These are phyloP conservation scores for Lyophyllum semitale DNA, from an alignment of 768 basidiomycete genomes.

Conservation along the genomic window DNA sequence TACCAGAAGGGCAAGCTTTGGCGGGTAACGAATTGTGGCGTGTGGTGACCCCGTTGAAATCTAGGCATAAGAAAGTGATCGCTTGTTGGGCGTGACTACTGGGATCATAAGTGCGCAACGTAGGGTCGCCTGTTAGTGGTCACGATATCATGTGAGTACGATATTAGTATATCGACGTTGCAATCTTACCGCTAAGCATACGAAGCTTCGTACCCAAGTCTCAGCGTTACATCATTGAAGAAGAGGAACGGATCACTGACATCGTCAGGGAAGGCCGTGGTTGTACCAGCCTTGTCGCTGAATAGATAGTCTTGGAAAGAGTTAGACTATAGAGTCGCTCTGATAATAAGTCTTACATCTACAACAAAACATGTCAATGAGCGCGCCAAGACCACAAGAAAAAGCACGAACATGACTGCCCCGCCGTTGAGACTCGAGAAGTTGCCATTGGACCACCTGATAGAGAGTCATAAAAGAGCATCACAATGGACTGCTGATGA, in stretches of 20 bases:
- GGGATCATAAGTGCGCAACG: constrained; percentile 48
- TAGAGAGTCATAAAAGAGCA: background rate
- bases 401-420: constrained; percentile 41
- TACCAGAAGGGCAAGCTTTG: constrained; percentile 43
- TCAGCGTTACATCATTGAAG: constrained; percentile 1
- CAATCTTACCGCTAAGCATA: constrained; percentile 49
- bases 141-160: background rate
- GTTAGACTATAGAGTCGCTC: background rate
- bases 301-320: constrained; percentile 46
- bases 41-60: constrained; percentile 43
- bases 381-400: background rate
- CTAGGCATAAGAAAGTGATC: constrained; percentile 48
- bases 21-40: constrained; percentile 40
- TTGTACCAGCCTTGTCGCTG: constrained; percentile 44
- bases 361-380: constrained; percentile 4
- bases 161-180: constrained; percentile 3
- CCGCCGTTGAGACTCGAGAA: constrained; percentile 45
- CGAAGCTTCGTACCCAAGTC: constrained; percentile 40
- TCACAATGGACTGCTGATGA: background rate
- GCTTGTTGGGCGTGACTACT: constrained; percentile 47
- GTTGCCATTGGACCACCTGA: constrained; percentile 48
- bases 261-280: constrained; percentile 57
- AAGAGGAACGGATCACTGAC: constrained; percentile 28
- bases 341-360: constrained; percentile 29
- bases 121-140: constrained; percentile 36